phyloP scores from a whole-genome alignment of 345 rosid species.

The Gossypium australe region DNA sequence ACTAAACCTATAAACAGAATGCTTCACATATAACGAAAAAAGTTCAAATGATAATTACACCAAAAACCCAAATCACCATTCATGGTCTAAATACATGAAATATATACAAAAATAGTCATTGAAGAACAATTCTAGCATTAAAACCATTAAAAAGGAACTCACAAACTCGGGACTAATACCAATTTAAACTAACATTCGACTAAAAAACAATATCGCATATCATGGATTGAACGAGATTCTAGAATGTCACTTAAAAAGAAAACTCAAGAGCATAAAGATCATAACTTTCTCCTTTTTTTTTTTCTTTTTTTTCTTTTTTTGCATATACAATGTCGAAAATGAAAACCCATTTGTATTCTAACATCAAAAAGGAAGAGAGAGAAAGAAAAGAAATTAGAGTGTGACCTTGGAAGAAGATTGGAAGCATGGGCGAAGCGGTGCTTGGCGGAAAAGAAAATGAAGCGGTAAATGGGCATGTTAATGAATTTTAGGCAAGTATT shows the following conservation, averaged over 20 bases:
- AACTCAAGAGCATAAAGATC: not conserved
- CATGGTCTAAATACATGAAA: not conserved
- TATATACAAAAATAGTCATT: not conserved
- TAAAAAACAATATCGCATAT: not conserved
- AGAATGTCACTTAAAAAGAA: not conserved
- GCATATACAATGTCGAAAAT: not conserved
- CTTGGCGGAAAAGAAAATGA: slow-evolving; percentile 36
- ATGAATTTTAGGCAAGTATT: not conserved
- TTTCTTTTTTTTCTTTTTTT: not conserved
- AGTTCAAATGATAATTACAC: not conserved
- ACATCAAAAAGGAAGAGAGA: not conserved
- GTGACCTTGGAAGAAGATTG: slow-evolving; percentile 31
- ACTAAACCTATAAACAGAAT: not conserved
- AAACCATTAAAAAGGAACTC: not conserved
- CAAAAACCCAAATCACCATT: slow-evolving; percentile 9
- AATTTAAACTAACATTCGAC: not conserved
- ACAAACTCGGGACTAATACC: not conserved
- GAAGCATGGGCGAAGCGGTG: slow-evolving; percentile 26
- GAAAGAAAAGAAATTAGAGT: slow-evolving; percentile 13
- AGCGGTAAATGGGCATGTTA: slow-evolving; percentile 36
- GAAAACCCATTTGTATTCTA: not conserved
- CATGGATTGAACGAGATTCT: not conserved
- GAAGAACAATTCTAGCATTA: not conserved
- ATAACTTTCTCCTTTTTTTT: not conserved
- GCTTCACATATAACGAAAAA: not conserved